These are phyloP conservation scores for Aspergillaceae sp. DNA, from an alignment of 2,329 filamentous ascomycete genomes.

Conservation along the genomic window DNA sequence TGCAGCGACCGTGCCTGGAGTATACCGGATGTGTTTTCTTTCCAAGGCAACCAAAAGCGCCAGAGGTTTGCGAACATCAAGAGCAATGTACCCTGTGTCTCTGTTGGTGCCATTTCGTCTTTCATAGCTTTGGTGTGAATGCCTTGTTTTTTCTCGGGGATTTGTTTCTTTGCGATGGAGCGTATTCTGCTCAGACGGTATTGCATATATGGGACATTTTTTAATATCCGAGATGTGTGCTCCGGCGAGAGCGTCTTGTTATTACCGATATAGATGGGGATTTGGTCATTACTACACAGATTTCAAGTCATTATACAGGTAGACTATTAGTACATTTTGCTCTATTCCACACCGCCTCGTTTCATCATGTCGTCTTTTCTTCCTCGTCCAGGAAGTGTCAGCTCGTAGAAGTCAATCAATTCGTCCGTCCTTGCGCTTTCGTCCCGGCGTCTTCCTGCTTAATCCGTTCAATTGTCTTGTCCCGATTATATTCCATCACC, in stretches of 20 bases:
- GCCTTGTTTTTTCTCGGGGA: neutral
- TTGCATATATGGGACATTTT: conserved; percentile 1
- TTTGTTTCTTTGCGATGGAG: neutral
- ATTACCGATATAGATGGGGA: neutral
- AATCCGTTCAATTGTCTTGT: conserved; percentile 66
- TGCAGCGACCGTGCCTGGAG: neutral
- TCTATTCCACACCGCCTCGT: conserved; percentile 15
- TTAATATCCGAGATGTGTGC: neutral
- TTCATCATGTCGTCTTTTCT: neutral
- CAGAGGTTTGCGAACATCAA: neutral
- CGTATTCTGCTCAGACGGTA: neutral
- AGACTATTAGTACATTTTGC: conserved; percentile 17
- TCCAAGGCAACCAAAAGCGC: neutral
- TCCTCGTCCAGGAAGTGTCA: neutral
- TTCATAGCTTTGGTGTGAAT: neutral
- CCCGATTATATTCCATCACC: conserved; percentile 84
- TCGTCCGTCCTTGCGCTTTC: conserved; percentile 35
- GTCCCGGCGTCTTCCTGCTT: conserved; percentile 60
- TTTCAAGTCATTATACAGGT: conserved; percentile 6
- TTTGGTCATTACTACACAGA: neutral
- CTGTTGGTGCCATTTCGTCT: neutral
- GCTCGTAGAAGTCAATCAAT: conserved; percentile 9
- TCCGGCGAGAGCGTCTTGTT: neutral
- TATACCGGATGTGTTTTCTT: neutral
- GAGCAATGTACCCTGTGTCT: neutral